Evolutionary conservation across 2,329 filamentous ascomycete species (phyloP).

Genomic region (Apiospora kogelbergensis): DNA sequence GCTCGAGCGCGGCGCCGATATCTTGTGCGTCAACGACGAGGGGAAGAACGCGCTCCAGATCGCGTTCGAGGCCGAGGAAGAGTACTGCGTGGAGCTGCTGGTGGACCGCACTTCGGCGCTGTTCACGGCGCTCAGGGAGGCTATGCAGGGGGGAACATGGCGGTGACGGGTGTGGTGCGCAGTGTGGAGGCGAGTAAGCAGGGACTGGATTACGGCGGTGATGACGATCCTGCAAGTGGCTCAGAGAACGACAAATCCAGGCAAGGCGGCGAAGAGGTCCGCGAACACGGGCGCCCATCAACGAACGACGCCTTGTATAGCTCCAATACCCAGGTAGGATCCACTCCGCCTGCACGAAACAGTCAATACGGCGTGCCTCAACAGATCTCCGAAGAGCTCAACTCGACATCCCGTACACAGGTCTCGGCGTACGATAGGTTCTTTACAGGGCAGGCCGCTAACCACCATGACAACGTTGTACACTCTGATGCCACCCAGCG

Average conservation of each 20-base stretch:
- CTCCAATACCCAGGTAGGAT: too few species aligned
- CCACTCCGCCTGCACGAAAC: too few species aligned
- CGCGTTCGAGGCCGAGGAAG: not conserved
- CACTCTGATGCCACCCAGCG: not conserved
- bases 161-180: not conserved
- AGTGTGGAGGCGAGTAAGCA: not conserved
- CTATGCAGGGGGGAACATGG: not conserved
- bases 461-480: too few species aligned
- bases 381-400: not conserved
- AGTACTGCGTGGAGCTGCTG: not conserved
- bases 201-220: not conserved
- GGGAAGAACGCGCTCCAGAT: not conserved
- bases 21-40: not conserved
- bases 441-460: not conserved
- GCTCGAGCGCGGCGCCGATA: not conserved
- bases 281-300: too few species aligned
- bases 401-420: not conserved
- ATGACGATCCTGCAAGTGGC: too few species aligned
- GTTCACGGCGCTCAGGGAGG: not conserved
- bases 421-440: not conserved
- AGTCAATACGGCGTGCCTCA: not conserved
- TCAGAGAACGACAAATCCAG: not conserved
- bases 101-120: not conserved
- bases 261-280: too few species aligned
- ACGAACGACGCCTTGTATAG: too few species aligned